Evolutionary conservation across 2,329 filamentous ascomycete genomes (phyloP), one percentile per base, ranked within the genome.

Genomic region (Arthrobotrys entomopaga): DNA sequence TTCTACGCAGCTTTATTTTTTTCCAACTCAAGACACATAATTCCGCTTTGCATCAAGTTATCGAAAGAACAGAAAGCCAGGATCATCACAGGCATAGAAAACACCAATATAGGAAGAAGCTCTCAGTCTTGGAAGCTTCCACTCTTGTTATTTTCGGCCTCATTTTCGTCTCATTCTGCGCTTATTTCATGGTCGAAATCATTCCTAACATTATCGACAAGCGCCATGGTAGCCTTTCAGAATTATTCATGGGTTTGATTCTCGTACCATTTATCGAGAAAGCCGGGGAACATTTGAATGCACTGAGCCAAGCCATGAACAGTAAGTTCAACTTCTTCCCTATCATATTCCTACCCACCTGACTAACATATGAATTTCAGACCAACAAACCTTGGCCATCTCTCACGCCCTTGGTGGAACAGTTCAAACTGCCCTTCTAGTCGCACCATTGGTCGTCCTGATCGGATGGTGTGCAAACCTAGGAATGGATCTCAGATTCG

Each of bases 381-480:
- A 69, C 20, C 58, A 63, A 43, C 93, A 93, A 85, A 94, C 94
- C 83, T 89, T 93, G 81, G 91, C 92, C 0, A 85, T 95, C 38
- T 90, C 91, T 48, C 92, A 97, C 80, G 91, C 95, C 61, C 87
- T 97, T 49, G 92, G 92, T 52, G 89, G 92, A 1, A 94, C 91
- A 0, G 90, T 97, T 72, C 93, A 97, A 82, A 97, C 93, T 0
- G 92, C 93, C 0, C 86, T 97, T 34, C 88, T 97, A 79, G 97
- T 96, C 80, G 91, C 89, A 0, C 93, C 93, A 0, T 86, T 97
- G 2, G 89, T 92, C 6, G 88, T 96, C 40, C 85, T 97, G 40
- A 89, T 96, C 54, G 91, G 90, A 48, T 97, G 93, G 93, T 90
- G 90, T 22, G 82, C 92, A 38, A 81, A 82, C 69, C 88, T 88